Evolutionary conservation across 2,329 filamentous ascomycete species (phyloP).

Genomic region (Pseudopithomyces chartarum): DNA sequence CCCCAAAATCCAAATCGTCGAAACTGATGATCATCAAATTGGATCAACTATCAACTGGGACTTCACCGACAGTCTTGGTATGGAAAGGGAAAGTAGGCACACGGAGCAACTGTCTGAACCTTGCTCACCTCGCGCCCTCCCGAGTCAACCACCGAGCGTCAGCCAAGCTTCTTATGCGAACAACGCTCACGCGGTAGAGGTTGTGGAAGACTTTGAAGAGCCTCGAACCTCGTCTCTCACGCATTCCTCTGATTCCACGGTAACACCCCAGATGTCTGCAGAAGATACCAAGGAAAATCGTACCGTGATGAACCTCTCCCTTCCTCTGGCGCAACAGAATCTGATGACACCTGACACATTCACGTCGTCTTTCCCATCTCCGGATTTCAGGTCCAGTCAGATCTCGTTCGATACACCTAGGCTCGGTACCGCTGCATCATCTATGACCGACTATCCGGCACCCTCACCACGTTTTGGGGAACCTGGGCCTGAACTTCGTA

Average conservation of each 20-base stretch:
- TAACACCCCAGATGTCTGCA: slow-evolving; percentile 40
- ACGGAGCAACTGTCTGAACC: slow-evolving; percentile 22
- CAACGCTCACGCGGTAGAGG: slow-evolving; percentile 45
- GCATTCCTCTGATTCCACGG: slow-evolving; percentile 57
- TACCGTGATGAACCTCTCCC: slow-evolving; percentile 42
- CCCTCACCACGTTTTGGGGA: slow-evolving; percentile 75
- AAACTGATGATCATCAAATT: slow-evolving; percentile 47
- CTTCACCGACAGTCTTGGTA: slow-evolving; percentile 47
- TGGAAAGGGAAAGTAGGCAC: slow-evolving; percentile 29
- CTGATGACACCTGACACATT: slow-evolving; percentile 69
- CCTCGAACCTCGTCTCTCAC: slow-evolving; percentile 55
- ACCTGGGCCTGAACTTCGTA: slow-evolving; percentile 71
- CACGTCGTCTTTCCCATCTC: slow-evolving; percentile 65
- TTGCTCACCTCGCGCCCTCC: slow-evolving; percentile 30
- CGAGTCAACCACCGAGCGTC: slow-evolving; percentile 14
- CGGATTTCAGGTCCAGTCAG: slow-evolving; percentile 64
- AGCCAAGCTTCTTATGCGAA: slow-evolving; percentile 15
- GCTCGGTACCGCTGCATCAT: slow-evolving; percentile 77
- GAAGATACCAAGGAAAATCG: slow-evolving; percentile 43
- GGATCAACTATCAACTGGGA: slow-evolving; percentile 51
- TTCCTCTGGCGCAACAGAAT: slow-evolving; percentile 50
- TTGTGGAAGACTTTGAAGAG: slow-evolving; percentile 54
- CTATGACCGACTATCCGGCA: slow-evolving; percentile 71
- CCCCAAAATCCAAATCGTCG: slow-evolving; percentile 53
- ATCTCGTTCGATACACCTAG: slow-evolving; percentile 72